phyloP scores from a whole-genome alignment of 331 rosid genomes.

The Prunus yedoensis region DNA sequence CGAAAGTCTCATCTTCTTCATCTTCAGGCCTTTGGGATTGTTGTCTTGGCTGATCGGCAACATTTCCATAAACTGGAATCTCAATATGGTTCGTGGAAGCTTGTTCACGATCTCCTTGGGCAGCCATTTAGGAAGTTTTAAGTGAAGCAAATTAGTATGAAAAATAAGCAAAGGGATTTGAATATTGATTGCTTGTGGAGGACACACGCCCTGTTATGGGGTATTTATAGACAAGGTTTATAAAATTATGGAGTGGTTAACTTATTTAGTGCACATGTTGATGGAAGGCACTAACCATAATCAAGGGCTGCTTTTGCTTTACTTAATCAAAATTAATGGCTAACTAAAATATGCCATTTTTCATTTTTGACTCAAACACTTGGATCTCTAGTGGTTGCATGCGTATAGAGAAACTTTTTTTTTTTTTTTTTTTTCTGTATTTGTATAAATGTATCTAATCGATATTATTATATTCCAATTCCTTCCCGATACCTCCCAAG shows the following conservation, averaged over 20 bases:
- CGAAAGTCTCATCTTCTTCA: constrained; percentile 4
- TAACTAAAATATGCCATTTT: background rate
- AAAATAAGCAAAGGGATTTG: background rate
- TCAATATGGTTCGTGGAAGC: constrained; percentile 16
- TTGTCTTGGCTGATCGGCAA: constrained; percentile 14
- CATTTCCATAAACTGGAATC: constrained; percentile 17
- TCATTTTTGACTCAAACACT: too few species aligned
- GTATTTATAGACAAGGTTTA: constrained; percentile 22
- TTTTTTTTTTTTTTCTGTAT: too few species aligned
- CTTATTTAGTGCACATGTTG: constrained; percentile 1
- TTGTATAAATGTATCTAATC: too few species aligned
- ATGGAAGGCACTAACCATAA: constrained; percentile 19
- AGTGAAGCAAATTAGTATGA: background rate
- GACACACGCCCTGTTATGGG: constrained; percentile 25
- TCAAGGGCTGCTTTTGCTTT: background rate
- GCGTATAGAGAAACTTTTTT: too few species aligned
- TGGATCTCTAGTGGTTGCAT: too few species aligned
- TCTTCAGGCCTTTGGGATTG: constrained; percentile 13
- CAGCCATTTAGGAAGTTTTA: constrained; percentile 27
- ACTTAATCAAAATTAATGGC: background rate
- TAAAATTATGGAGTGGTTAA: background rate
- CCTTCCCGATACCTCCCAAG: too few species aligned
- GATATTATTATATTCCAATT: too few species aligned
- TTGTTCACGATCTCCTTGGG: constrained; percentile 14
- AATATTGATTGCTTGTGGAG: constrained; percentile 31